Base-by-base conservation (phyloP, 805 yeast genomes). In the Candida khao-thaluensis region DNA sequence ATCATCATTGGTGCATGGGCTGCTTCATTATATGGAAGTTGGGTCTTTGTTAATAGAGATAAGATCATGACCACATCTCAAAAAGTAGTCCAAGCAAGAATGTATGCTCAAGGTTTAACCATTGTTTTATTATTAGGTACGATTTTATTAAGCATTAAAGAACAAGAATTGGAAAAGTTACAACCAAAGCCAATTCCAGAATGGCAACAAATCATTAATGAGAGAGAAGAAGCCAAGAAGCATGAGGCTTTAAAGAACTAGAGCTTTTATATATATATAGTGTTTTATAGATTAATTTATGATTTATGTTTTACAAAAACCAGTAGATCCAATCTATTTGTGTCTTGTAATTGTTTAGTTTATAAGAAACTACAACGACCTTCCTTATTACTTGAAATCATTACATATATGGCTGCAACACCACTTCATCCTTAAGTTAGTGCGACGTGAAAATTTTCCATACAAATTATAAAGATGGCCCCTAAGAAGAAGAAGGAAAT, bases 81-180 rank as follows among this genome's bases (percentile, higher is more conserved):
- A 65, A 87, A 85, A 60, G 77, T 85, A 35, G 93, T 84, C 23
- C 90, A 83, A 57, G 95, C 95, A 22, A 81, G 95, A 76, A 86
- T 86, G 85, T 86, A 86, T 57, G 95, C 95, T 8, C 95, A 87
- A 62, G 85, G 83, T 48, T 63, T 85, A 39, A 84, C 95, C 1
- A 89, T 87, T 38, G 74, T 75, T 8, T 64, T 86, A 45, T 64
- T 86, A 48, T 61, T 86, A 39, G 88, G 81, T 16, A 78, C 93
- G 0, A 74, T 87, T 53, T 79, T 80, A 37, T 63, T 82, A 48
- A 71, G 81, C 31, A 73, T 80, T 62, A 81, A 78, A 47, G 88
- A 83, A 50, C 79, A 76, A 47, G 74, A 78, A 49, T 59, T 76
- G 48, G 76, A 60, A 22, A 59, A 66, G 40, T 30, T 43, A 11